Evolutionary conservation across 352 stramenopile genomes (phyloP), one percentile per base, ranked within the genome.

Genomic region (Pythium chondricola): DNA sequence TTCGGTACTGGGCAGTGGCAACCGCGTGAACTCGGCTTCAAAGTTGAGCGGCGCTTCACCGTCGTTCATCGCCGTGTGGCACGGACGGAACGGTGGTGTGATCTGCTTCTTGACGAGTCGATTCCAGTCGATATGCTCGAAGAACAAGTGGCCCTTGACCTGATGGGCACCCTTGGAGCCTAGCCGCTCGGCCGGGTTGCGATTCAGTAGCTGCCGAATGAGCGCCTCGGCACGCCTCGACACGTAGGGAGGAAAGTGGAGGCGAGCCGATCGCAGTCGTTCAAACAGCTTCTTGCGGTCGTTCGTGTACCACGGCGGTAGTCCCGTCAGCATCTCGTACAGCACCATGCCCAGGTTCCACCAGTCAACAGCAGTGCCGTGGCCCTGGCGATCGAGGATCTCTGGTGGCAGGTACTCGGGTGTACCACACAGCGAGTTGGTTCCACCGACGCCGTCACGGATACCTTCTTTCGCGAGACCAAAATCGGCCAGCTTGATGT

Each of bases 291-390:
- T 94, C 54, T 94, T 85, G 16, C 83, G 71, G 65, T 95, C 83
- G 39, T 89, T 88, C 22, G 80, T 94, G 64, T 95, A 95, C 83
- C 83, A 94, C 8, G 80, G 84, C 7, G 83, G 83, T 9, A 95
- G 38, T 1, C 84, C 84, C 27, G 79, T 90, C 6, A 90, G 67
- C 79, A 90, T 90, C 43, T 90, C 79, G 46, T 88, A 90, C 24
- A 90, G 20, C 20, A 90, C 72, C 77, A 87, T 87, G 43, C 77
- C 80, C 7, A 94, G 46, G 38, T 87, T 91, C 91, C 91, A 97
- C 90, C 91, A 97, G 53, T 98, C 91, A 24, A 97, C 88, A 17
- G 88, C 85, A 24, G 87, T 96, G 37, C 90, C 89, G 55, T 97
- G 72, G 2, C 78, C 79, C 11, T 83, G 45, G 10, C 75, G 74